Evolutionary conservation across 352 stramenopile species (phyloP), one percentile per base, ranked within the genome.

Genomic region (Elongisporangium senticosum): DNA sequence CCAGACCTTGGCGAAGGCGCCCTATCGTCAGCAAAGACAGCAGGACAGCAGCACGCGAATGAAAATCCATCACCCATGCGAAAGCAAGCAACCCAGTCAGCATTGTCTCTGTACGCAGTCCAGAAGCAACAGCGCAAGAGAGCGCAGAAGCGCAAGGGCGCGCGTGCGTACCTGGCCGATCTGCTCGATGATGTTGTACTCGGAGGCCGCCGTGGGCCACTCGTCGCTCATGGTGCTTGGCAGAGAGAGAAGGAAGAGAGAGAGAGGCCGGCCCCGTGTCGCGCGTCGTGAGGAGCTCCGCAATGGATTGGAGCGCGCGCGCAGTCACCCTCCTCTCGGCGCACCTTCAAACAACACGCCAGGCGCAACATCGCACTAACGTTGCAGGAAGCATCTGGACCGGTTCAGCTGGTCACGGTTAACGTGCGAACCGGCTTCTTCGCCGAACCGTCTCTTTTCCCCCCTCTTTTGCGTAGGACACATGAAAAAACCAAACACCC

Each of bases 1-100:
- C 89, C 94, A 99, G 21, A 99, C 97, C 59, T 98, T 98, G 22
- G 97, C 97, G 69, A 99, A 99, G 17, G 97, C 96, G 19, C 97
- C 97, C 77, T 98, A 81, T 26, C 19, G 17, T 40, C 37, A 28
- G 15, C 20, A 22, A 24, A 7, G 50, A 51, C 28, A 39, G 28
- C 28, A 39, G 10, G 24, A 33, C 24, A 33, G 24, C 3, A 5
- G 28, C 28, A 5, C 28, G 28, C 7, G 28, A 39, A 39, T 22
- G 43, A 20, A 7, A 28, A 24, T 4, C 19, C 57, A 49, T 40
- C 19, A n/a, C 51, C 50, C 8, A 2, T 37, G 43, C 47, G 43
- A 49, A 49, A 17, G 40, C 47, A 23, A 15, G 17, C 3, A 8
- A 47, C 17, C 7, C 7, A n/a, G 17, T 39, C 28, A 39, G 28